phyloP scores from a whole-genome alignment of 306 rosid genomes.

The Pueraria montana region DNA sequence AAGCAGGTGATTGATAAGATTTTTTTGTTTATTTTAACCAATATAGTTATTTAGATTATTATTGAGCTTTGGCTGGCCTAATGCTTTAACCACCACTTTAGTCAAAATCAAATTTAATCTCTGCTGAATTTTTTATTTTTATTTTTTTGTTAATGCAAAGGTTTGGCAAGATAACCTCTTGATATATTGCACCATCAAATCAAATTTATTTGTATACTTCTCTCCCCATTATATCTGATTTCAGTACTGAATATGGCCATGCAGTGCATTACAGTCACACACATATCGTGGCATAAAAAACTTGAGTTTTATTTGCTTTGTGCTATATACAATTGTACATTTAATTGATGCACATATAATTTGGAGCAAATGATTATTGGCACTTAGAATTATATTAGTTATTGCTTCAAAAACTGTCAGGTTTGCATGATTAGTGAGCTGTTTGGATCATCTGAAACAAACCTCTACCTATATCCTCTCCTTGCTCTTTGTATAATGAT shows the following conservation, averaged over 20 bases:
- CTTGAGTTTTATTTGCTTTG: conserved; percentile 16
- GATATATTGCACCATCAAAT: conserved; percentile 26
- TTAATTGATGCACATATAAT: conserved; percentile 6
- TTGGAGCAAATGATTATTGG: conserved; percentile 15
- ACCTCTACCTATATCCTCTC: not conserved
- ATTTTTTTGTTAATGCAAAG: not conserved
- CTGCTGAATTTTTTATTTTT: not conserved
- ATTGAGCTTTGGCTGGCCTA: conserved; percentile 14
- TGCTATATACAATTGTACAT: not conserved
- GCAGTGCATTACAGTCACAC: not conserved
- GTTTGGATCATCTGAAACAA: conserved; percentile 29
- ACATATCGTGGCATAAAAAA: not conserved
- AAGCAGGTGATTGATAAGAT: not conserved
- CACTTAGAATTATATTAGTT: conserved; percentile 12
- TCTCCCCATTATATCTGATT: not conserved
- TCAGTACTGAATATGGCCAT: not conserved
- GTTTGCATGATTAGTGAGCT: conserved; percentile 24
- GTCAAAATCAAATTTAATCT: conserved; percentile 23
- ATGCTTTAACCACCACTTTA: conserved; percentile 13
- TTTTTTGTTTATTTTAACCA: not conserved
- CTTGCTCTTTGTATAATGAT: conserved; percentile 32
- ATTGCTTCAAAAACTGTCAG: not conserved
- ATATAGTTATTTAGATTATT: not conserved
- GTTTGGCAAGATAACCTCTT: conserved; percentile 13
- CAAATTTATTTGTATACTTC: not conserved